Conservation (phyloP, 208 protist genomes). For the Trichomonas tenax region DNA sequence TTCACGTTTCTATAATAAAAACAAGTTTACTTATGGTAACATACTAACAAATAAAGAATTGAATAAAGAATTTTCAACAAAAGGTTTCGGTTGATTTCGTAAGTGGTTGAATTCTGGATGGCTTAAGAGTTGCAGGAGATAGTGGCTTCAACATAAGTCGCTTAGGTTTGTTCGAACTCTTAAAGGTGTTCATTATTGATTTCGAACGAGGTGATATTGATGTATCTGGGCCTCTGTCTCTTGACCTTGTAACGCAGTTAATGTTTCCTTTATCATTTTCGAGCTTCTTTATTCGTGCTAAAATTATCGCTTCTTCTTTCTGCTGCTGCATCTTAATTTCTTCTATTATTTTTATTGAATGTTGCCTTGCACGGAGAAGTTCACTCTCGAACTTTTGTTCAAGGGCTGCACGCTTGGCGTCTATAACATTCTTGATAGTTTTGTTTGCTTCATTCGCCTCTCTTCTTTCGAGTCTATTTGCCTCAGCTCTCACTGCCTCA, state of each 20-base stretch:
- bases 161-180: not conserved
- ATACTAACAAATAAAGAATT: too few relatives aligned
- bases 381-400: not conserved
- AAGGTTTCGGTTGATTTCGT: not conserved
- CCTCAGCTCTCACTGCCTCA: not conserved
- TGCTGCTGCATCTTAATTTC: not conserved
- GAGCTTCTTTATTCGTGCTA: not conserved
- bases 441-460: not conserved
- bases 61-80: not conserved
- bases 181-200: not conserved
- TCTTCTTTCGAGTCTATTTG: not conserved
- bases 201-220: not conserved
- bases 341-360: not conserved
- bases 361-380: not conserved
- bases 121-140: not conserved
- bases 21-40: too few relatives aligned
- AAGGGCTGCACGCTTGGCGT: not conserved
- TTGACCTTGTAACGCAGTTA: not conserved
- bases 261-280: not conserved
- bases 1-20: too few relatives aligned
- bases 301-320: not conserved
- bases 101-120: not conserved
- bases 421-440: not conserved
- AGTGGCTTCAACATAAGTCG: not conserved
- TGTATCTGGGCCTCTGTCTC: not conserved